Percentiles rank a stretch among this genome's conserved stretches.
phyloP scores from a whole-genome alignment of 768 basidiomycete genomes.

The Dacryopinax spathularia region DNA sequence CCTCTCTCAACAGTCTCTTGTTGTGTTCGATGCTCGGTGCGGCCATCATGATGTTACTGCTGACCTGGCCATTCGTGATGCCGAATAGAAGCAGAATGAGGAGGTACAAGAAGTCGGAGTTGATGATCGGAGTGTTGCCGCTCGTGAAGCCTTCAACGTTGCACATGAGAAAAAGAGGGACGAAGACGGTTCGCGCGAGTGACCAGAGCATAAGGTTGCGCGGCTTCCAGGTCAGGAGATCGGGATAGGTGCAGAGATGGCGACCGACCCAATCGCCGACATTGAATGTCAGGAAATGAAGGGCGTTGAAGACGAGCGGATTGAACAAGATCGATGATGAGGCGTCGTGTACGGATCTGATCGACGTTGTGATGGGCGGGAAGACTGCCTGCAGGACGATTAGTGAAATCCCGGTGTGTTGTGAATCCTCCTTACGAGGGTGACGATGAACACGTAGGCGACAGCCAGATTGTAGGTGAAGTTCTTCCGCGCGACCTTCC shows the following conservation, averaged over 20 bases:
- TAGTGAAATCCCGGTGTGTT: background rate
- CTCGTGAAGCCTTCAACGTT: conserved; percentile 45
- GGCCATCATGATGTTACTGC: conserved; percentile 66
- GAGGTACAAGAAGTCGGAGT: conserved; percentile 66
- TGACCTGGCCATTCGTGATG: conserved; percentile 67
- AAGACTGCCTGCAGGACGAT: conserved; percentile 51
- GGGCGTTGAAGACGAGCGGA: conserved; percentile 65
- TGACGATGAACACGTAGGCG: conserved; percentile 61
- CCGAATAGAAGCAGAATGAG: conserved; percentile 57
- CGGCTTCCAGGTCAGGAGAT: conserved; percentile 54
- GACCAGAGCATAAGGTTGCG: conserved; percentile 48
- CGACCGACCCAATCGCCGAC: conserved; percentile 58
- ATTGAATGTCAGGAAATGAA: conserved; percentile 68
- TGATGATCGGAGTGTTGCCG: conserved; percentile 39
- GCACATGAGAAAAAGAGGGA: conserved; percentile 79
- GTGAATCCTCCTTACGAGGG: conserved; percentile 42
- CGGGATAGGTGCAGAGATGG: conserved; percentile 50
- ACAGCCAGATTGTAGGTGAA: conserved; percentile 54
- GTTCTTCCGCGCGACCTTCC: conserved; percentile 35
- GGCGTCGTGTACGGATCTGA: conserved; percentile 47
- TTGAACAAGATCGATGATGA: conserved; percentile 34
- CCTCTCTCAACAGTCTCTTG: conserved; percentile 50
- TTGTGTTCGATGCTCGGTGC: conserved; percentile 73
- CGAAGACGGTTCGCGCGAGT: conserved; percentile 58
- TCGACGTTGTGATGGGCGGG: conserved; percentile 70